Evolutionary conservation across 202 grass and related monocot species (phyloP).

Genomic region (Hordeum pubiflorum): DNA sequence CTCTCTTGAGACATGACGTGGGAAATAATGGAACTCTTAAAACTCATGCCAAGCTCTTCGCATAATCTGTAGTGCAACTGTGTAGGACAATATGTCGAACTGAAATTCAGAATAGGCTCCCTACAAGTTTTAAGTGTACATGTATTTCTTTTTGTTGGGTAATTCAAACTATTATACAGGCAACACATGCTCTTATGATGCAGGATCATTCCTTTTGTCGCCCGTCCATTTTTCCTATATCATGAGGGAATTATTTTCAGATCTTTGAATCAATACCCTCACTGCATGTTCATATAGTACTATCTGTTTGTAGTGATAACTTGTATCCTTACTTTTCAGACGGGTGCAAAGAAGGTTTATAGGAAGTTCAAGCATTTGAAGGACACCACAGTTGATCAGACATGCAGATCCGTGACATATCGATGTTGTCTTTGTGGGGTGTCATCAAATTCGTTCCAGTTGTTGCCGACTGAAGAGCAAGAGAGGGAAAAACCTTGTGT

Average conservation of each 20-base stretch:
- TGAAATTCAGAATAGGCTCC: background rate
- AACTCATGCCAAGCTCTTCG: background rate
- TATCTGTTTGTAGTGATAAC: slow-evolving; percentile 11
- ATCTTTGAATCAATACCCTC: slow-evolving; percentile 1
- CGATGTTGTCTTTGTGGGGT: slow-evolving; percentile 77
- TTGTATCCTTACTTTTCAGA: slow-evolving; percentile 48
- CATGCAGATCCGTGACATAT: slow-evolving; percentile 35
- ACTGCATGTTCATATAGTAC: slow-evolving; percentile 14
- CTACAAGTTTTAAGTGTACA: background rate
- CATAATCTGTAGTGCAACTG: background rate
- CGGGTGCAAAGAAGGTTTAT: slow-evolving; percentile 61
- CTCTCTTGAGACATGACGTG: background rate
- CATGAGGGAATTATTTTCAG: background rate
- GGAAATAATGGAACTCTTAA: background rate
- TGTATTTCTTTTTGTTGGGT: background rate
- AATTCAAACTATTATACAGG: background rate
- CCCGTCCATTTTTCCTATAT: background rate
- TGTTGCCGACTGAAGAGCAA: slow-evolving; percentile 46
- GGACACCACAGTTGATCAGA: slow-evolving; percentile 33
- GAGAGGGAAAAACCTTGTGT: slow-evolving; percentile 32
- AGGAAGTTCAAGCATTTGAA: slow-evolving; percentile 62
- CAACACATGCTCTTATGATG: background rate
- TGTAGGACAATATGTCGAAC: background rate
- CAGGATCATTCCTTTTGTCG: background rate
- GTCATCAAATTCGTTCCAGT: slow-evolving; percentile 61